Percentiles rank a stretch among this genome's conserved stretches.
phyloP scores from a whole-genome alignment of 2,329 filamentous ascomycete genomes.

The Fusarium albosuccineum region DNA sequence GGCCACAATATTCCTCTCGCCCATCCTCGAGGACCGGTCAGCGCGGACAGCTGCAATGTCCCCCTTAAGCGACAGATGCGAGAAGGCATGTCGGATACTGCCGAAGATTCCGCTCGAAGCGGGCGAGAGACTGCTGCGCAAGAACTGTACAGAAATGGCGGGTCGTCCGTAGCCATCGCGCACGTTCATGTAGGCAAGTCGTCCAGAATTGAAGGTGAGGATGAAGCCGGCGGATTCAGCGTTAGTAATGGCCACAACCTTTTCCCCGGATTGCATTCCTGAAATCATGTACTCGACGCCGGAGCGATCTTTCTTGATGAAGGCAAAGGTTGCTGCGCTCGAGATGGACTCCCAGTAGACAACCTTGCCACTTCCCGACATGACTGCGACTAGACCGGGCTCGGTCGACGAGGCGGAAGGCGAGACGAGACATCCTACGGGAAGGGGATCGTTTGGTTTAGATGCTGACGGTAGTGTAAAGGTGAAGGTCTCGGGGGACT shows the following conservation, averaged over 20 bases:
- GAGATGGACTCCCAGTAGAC: constrained; percentile 97
- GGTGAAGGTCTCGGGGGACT: constrained; percentile 81
- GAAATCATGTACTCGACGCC: constrained; percentile 81
- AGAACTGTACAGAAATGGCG: constrained; percentile 80
- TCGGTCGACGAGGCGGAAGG: constrained; percentile 82
- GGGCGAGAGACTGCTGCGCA: constrained; percentile 72
- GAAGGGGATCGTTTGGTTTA: constrained; percentile 77
- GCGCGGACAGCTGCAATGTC: constrained; percentile 86
- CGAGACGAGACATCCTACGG: constrained; percentile 85
- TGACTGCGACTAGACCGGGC: constrained; percentile 87
- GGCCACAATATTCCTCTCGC: constrained; percentile 87
- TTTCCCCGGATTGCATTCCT: constrained; percentile 83
- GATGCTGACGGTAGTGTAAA: constrained; percentile 83
- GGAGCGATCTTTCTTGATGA: constrained; percentile 84
- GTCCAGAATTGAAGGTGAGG: constrained; percentile 85
- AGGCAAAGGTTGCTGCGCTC: constrained; percentile 84
- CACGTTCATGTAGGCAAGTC: constrained; percentile 87
- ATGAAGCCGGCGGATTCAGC: constrained; percentile 90
- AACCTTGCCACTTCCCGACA: constrained; percentile 85
- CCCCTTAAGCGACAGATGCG: constrained; percentile 76
- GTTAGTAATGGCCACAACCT: constrained; percentile 80
- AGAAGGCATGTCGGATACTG: constrained; percentile 82
- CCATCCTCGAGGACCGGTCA: constrained; percentile 77
- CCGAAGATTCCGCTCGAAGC: constrained; percentile 79
- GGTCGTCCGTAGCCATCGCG: constrained; percentile 90